phyloP scores from a whole-genome alignment of 139 green algal species.

The Tetradesmus obliquus region DNA sequence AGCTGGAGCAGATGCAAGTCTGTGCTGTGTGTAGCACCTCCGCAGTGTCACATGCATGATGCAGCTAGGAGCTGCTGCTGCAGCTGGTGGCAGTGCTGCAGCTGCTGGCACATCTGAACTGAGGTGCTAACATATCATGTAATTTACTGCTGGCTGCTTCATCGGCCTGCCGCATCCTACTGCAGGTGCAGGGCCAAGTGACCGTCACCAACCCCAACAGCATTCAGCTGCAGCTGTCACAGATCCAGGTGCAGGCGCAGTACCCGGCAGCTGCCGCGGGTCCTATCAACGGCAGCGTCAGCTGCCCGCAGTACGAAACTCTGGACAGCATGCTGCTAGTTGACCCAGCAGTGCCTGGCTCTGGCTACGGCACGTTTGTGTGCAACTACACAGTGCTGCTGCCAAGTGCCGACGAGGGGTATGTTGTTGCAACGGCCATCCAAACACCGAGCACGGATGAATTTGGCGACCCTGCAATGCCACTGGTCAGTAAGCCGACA shows the following conservation, averaged over 20 bases:
- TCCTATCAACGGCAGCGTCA: neutral
- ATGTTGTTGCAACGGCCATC: neutral
- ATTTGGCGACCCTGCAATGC: neutral
- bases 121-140: no score
- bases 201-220: neutral
- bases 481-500: neutral
- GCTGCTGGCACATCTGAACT: no score
- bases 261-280: neutral
- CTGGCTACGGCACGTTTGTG: neutral
- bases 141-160: no score
- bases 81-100: no score
- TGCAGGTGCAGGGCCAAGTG: neutral
- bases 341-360: neutral
- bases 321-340: neutral
- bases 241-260: neutral
- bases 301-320: neutral
- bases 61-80: no score
- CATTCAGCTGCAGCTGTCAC: neutral
- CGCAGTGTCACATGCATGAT: no score
- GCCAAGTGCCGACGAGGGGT: neutral
- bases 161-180: no score
- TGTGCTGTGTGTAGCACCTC: no score
- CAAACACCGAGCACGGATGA: neutral
- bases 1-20: no score
- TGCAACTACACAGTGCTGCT: slow-evolving; percentile 9